Evolutionary conservation across 2,329 filamentous ascomycete genomes (phyloP).

Genomic region (Nemania diffusa): DNA sequence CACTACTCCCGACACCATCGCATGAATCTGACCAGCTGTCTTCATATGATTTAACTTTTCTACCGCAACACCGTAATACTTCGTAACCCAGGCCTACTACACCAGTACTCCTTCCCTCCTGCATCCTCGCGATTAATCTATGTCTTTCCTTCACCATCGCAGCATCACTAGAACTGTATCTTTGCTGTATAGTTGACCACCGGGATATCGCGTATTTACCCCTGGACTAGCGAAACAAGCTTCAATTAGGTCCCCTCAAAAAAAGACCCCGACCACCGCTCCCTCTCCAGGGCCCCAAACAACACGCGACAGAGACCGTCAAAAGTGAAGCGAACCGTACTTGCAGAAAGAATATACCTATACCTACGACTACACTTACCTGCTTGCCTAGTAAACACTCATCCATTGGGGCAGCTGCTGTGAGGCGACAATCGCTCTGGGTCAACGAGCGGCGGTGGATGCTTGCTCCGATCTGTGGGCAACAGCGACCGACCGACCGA

Average conservation of each 20-base stretch:
- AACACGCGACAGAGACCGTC: slow-evolving; percentile 1
- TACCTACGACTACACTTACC: too few relatives aligned
- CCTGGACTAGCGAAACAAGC: slow-evolving; percentile 34
- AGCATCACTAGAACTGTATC: slow-evolving; percentile 15
- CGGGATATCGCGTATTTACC: slow-evolving; percentile 22
- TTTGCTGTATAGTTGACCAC: slow-evolving; percentile 26
- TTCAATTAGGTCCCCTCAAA: slow-evolving; percentile 16
- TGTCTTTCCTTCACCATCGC: slow-evolving; percentile 26
- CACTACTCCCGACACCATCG: slow-evolving; percentile 33
- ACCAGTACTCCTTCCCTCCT: background rate
- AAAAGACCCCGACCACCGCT: slow-evolving; percentile 11
- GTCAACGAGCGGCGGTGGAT: slow-evolving; percentile 38
- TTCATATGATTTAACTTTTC: slow-evolving; percentile 30
- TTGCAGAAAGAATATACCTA: background rate
- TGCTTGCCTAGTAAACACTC: background rate
- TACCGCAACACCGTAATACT: slow-evolving; percentile 10
- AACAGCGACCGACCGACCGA: slow-evolving; percentile 37
- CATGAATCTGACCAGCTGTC: slow-evolving; percentile 39
- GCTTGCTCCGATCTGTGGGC: slow-evolving; percentile 43
- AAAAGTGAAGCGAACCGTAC: background rate
- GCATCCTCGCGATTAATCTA: slow-evolving; percentile 10
- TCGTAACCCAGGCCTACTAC: slow-evolving; percentile 17
- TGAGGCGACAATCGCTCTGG: slow-evolving; percentile 39
- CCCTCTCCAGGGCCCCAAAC: background rate
- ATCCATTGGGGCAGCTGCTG: background rate